A percentile compares a stretch with the other conserved stretches of the same genome.
Evolutionary conservation across 2,329 filamentous ascomycete genomes (phyloP).

Genomic region (Fonsecaea erecta): DNA sequence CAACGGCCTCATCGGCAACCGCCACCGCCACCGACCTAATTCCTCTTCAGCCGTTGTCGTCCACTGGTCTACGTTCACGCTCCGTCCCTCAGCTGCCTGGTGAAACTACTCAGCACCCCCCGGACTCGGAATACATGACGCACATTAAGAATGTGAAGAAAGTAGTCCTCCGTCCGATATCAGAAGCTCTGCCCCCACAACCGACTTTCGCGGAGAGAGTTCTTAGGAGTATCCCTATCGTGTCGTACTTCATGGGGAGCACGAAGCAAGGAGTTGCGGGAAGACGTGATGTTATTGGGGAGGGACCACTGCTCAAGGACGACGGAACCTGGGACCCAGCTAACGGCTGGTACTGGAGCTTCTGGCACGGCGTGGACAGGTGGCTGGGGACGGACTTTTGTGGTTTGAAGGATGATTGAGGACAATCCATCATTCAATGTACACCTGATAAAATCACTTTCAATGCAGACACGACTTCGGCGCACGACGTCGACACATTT

Average conservation of each 20-base stretch:
- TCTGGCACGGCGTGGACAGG: slow-evolving; percentile 63
- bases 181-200: slow-evolving; percentile 72
- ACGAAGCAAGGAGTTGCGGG: slow-evolving; percentile 15
- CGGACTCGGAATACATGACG: slow-evolving; percentile 54
- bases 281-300: slow-evolving; percentile 50
- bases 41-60: slow-evolving; percentile 31
- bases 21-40: slow-evolving; percentile 39
- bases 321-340: slow-evolving; percentile 46
- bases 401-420: slow-evolving; percentile 58
- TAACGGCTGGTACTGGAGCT: slow-evolving; percentile 58
- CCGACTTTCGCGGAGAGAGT: slow-evolving; percentile 68
- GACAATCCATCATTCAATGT: neutral
- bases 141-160: slow-evolving; percentile 68
- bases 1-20: slow-evolving; percentile 51
- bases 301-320: slow-evolving; percentile 51
- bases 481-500: neutral
- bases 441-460: neutral
- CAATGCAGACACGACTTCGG: neutral
- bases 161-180: slow-evolving; percentile 68
- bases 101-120: slow-evolving; percentile 39
- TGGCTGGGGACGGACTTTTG: slow-evolving; percentile 65
- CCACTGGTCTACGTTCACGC: slow-evolving; percentile 41
- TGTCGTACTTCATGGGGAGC: slow-evolving; percentile 69
- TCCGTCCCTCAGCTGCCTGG: slow-evolving; percentile 33
- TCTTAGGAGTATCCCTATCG: slow-evolving; percentile 68